Conservation (phyloP, 495 filamentous ascomycete species). For the Usnea hakonensis region DNA sequence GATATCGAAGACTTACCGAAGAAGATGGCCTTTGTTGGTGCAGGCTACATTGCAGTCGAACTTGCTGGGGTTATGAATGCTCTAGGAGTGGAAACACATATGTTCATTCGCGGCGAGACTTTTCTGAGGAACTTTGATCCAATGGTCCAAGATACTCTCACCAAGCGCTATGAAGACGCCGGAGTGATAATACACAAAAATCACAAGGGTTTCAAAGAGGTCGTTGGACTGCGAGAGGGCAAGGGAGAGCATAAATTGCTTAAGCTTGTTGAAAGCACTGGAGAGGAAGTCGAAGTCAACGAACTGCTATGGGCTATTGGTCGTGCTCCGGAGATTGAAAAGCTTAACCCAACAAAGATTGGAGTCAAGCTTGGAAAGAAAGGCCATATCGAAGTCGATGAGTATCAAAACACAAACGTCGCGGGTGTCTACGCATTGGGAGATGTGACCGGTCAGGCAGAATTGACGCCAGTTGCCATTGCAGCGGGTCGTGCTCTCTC, state of each 20-base stretch:
- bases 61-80: constrained; percentile 92
- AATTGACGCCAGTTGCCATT: constrained; percentile 55
- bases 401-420: constrained; percentile 52
- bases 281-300: constrained; percentile 49
- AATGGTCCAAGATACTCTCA: constrained; percentile 85
- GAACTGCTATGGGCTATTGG: constrained; percentile 59
- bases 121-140: constrained; percentile 90
- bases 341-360: constrained; percentile 45
- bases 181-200: constrained; percentile 76
- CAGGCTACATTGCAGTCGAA: constrained; percentile 95
- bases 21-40: constrained; percentile 87
- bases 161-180: constrained; percentile 71
- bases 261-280: constrained; percentile 43
- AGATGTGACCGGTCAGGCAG: constrained; percentile 52
- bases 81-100: constrained; percentile 81
- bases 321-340: constrained; percentile 53
- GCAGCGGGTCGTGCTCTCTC: constrained; percentile 51
- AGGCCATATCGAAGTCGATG: constrained; percentile 47
- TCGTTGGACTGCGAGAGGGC: constrained; percentile 46
- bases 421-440: constrained; percentile 52
- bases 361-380: constrained; percentile 43
- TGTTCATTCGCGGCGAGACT: constrained; percentile 83
- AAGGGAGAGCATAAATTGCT: constrained; percentile 45
- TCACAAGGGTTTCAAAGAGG: constrained; percentile 67
- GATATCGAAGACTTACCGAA: constrained; percentile 83